These are phyloP conservation scores for Eragrostis nindensis DNA, from an alignment of 176 grass and related monocot species.

Conservation along the genomic window DNA sequence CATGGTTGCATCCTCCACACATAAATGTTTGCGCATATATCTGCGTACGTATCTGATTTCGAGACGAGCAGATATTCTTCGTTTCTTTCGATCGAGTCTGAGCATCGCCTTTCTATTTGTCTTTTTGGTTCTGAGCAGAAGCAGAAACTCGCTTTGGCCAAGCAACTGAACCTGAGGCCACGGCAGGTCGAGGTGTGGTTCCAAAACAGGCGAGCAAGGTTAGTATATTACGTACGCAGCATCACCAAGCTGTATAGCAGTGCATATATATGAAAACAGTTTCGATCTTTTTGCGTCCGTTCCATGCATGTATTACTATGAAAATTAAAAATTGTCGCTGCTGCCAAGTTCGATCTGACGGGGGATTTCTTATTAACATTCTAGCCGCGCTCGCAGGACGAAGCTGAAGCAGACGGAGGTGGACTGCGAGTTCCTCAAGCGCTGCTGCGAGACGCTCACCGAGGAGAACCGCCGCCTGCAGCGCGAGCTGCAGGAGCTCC, in stretches of 20 bases:
- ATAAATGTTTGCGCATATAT: too few relatives aligned
- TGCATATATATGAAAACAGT: neutral
- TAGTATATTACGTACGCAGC: constrained; percentile 2
- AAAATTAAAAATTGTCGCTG: too few relatives aligned
- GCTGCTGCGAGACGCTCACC: constrained; percentile 81
- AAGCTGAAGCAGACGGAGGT: constrained; percentile 99
- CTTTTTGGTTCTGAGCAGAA: constrained; percentile 67
- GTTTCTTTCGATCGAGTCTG: neutral
- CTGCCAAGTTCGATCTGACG: neutral
- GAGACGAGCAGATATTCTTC: neutral
- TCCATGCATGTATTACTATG: too few relatives aligned
- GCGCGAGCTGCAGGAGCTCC: constrained; percentile 81
- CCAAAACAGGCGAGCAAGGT: constrained; percentile 97
- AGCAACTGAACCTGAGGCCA: constrained; percentile 92
- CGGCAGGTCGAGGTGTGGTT: constrained; percentile 99
- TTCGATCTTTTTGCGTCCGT: neutral
- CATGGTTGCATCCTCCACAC: too few relatives aligned
- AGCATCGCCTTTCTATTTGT: constrained; percentile 24
- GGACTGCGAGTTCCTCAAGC: constrained; percentile 88
- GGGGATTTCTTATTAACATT: constrained; percentile 13
- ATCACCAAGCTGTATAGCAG: neutral
- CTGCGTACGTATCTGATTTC: too few relatives aligned
- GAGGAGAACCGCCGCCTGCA: constrained; percentile 93
- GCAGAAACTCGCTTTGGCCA: constrained; percentile 90
- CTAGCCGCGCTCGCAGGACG: constrained; percentile 62